Base-by-base conservation (phyloP, 306 rosid genomes). In the Acacia acuminata region DNA sequence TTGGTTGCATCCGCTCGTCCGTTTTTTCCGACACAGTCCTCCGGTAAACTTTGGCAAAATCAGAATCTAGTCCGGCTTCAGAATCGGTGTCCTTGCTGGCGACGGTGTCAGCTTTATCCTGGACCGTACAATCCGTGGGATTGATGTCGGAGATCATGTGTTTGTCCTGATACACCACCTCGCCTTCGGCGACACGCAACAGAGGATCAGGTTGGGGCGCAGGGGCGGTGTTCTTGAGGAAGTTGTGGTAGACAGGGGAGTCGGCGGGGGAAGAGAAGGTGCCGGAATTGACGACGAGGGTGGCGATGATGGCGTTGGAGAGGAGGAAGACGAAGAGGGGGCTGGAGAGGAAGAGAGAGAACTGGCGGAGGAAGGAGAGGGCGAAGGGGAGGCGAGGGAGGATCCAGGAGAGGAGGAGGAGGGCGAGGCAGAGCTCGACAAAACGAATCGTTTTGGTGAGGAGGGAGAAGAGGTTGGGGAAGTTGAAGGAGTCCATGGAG, bases 321-420 rank as follows among this genome's bases (percentile, higher is more conserved):
- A 93, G 32, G 34, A 93, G 61, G 94, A 94, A 94, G 27, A 92
- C 92, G 86, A 91, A 90, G 87, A 88, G 92, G 9, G 97, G 95
- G 58, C 77, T 93, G 5, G 82, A 76, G 71, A 86, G 34, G 85
- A 93, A 55, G 73, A 42, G 63, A 40, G 79, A 76, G 79, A 91
- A 67, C 32, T 32, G 44, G 79, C 83, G 82, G 92, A 92, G 81
- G 81, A 84, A 58, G 25, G 71, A 64, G 61, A 90, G 30, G 11
- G 87, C 97, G 75, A 86, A 78, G 5, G 98, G 97, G 47, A 94
- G 86, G 66, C 92, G 91, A 50, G 91, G 40, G 88, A 87, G 83
- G 79, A 45, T 56, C 98, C 98, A 94, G 0, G 90, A 85, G 68
- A 91, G 81, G 25, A 85, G 20, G 14, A 89, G 0, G 25, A 93